A percentile compares a stretch with the other conserved stretches of the same genome.
Conservation (phyloP, 257 asterid species). For the Ballota nigra region DNA sequence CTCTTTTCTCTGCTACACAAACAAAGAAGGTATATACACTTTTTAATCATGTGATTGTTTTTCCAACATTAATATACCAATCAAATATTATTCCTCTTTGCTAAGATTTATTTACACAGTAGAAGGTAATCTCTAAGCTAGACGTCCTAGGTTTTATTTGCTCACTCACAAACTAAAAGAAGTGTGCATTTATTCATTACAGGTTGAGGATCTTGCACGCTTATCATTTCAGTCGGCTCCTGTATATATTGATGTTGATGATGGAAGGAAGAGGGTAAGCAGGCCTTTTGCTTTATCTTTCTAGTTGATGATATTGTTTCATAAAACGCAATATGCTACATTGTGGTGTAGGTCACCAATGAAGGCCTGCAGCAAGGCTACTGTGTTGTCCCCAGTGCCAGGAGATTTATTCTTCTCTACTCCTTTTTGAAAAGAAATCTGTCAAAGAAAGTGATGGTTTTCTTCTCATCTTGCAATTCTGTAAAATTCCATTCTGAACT, state of each 20-base stretch:
- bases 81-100: background rate
- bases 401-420: slow-evolving; percentile 87
- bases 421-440: slow-evolving; percentile 82
- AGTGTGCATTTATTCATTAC: slow-evolving; percentile 24
- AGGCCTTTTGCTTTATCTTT: background rate
- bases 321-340: slow-evolving; percentile 2
- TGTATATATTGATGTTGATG: slow-evolving; percentile 78
- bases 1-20: slow-evolving; percentile 97
- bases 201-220: slow-evolving; percentile 98
- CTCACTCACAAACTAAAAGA: slow-evolving; percentile 11
- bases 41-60: background rate
- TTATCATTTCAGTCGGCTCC: slow-evolving; percentile 75
- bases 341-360: slow-evolving; percentile 65
- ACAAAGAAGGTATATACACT: slow-evolving; percentile 68
- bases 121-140: background rate
- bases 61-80: background rate
- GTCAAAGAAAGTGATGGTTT: slow-evolving; percentile 97
- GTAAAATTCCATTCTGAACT: slow-evolving; percentile 89
- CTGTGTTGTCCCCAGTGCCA: slow-evolving; percentile 76
- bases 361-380: slow-evolving; percentile 97
- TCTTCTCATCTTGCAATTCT: slow-evolving; percentile 90
- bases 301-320: background rate
- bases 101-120: background rate
- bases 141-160: background rate
- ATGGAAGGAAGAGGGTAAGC: slow-evolving; percentile 77